Base-by-base conservation (phyloP, 495 filamentous ascomycete genomes). In the Astrocystis sublimbata region DNA sequence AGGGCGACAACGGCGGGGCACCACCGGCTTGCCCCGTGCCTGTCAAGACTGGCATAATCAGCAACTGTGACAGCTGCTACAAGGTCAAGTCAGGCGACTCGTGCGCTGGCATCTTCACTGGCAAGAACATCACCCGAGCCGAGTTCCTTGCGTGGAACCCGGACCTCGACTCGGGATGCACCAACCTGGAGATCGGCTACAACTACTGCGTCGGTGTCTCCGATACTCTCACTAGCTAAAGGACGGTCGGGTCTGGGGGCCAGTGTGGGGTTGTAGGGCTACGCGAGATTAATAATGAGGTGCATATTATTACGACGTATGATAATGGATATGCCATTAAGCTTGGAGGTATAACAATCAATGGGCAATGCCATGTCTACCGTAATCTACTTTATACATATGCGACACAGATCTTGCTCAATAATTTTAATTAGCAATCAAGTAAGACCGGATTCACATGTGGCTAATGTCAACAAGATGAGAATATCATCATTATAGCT, bases 141-240 rank as follows among this genome's bases (percentile, higher is more conserved):
- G 43, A 72, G 23, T 53, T 72, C 17, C 36, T 35, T 12, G 3
- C 15, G 6, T 70, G 67, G 68, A 72, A 72, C 65, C 70, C 71
- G 7, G 62, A 59, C 42, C 36, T 77, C 23, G 43, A 72, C 33
- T 35, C 56, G 35, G 50, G 52, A 17, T 77, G 75, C 71, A 68
- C 68, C 0, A 76, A 76, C 51, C 67, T 77, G 33, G 66, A 69
- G 71, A 35, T 70, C 40, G 73, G 71, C 7, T 75, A 68, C 41
- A 65, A 70, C 35, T 77, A 77, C 62, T 77, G 75, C 64, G 64
- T 74, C 43, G 68, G 66, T 17, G 68, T 71, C 19, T 53, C 43
- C 17, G 26, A 49, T 7, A 49, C 46, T 17, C 13, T 43, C 0
- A n/a, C 30, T 23, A 30, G 15, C 26, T 6, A 30, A 49, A 30